phyloP scores from a whole-genome alignment of 352 stramenopile species.

The Phytopythium delawarense region DNA sequence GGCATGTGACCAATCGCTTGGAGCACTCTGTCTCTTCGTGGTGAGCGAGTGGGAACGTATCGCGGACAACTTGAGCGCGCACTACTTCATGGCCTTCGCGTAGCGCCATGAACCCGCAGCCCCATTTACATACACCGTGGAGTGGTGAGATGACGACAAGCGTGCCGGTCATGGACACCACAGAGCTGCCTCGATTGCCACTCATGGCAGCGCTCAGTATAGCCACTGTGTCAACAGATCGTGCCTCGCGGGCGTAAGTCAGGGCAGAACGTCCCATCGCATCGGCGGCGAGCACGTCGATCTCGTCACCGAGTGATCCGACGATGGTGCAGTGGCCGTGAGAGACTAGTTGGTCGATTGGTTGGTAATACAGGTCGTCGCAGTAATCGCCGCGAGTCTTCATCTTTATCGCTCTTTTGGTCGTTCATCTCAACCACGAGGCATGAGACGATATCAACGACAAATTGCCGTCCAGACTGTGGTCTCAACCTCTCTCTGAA shows the following conservation, averaged over 20 bases:
- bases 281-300: slow-evolving; percentile 37
- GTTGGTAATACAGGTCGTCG: too few species aligned
- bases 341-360: too few species aligned
- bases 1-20: slow-evolving; percentile 50
- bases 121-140: slow-evolving; percentile 60
- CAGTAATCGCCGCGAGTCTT: too few species aligned
- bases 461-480: too few species aligned
- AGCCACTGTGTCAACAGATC: slow-evolving; percentile 25
- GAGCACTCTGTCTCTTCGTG: slow-evolving; percentile 44
- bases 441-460: too few species aligned
- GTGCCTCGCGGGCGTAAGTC: slow-evolving; percentile 25
- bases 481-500: too few species aligned
- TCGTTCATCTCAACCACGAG: too few species aligned
- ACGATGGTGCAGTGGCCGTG: too few species aligned
- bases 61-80: slow-evolving; percentile 19
- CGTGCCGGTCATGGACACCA: slow-evolving; percentile 11
- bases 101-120: slow-evolving; percentile 49
- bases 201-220: slow-evolving; percentile 46
- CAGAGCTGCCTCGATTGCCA: slow-evolving; percentile 31
- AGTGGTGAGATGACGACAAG: slow-evolving; percentile 22
- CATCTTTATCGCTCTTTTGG: too few species aligned
- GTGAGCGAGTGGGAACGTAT: slow-evolving; percentile 31
- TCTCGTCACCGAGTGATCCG: not conserved
- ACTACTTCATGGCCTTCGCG: slow-evolving; percentile 22
- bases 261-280: slow-evolving; percentile 32